Conservation (phyloP, 139 green algal genomes). For the Coelastrella sp. region DNA sequence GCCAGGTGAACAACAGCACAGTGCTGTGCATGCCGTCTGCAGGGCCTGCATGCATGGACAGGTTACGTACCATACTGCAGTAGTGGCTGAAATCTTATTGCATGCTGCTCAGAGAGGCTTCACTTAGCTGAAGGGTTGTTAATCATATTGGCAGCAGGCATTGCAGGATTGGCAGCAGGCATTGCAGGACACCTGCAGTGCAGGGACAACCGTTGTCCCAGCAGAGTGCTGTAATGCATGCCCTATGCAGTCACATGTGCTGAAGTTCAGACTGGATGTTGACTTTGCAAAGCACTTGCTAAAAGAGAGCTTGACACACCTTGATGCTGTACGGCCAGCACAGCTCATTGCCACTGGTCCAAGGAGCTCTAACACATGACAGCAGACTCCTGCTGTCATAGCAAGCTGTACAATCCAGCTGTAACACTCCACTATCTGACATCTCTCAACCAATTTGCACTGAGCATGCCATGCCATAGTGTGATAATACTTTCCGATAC, state of each 20-base stretch:
- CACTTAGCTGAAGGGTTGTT: not conserved
- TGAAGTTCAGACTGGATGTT: too few species aligned
- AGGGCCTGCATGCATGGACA: not conserved
- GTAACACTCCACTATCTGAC: not conserved
- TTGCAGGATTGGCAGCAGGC: not conserved
- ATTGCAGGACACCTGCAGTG: not conserved
- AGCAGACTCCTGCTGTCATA: not conserved
- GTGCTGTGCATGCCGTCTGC: not conserved
- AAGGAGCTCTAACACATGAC: not conserved
- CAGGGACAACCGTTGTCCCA: not conserved
- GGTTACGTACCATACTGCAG: not conserved
- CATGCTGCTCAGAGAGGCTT: not conserved
- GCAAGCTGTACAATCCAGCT: not conserved
- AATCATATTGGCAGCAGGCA: not conserved
- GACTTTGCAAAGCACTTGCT: too few species aligned
- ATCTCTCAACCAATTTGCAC: too few species aligned
- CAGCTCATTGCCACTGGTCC: too few species aligned
- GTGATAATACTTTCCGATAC: too few species aligned
- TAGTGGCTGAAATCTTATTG: not conserved
- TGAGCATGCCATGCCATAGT: too few species aligned
- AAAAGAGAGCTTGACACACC: too few species aligned
- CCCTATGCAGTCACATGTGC: too few species aligned
- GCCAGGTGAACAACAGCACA: constrained; percentile 13
- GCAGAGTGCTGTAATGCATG: not conserved
- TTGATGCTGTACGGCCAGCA: too few species aligned